phyloP scores from a whole-genome alignment of 345 rosid genomes.

The Corymbia maculata region DNA sequence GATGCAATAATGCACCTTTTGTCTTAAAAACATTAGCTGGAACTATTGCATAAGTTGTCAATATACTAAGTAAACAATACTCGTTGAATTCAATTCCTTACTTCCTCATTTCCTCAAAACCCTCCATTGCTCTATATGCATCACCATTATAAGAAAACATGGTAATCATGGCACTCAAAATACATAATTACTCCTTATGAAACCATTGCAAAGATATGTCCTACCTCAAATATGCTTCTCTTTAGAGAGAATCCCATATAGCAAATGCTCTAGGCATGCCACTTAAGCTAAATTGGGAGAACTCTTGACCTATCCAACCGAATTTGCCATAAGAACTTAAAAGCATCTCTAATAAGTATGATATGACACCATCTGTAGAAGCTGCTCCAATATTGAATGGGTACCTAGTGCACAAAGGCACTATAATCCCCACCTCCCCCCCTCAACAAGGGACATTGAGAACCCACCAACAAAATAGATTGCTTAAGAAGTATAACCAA shows the following conservation, averaged over 20 bases:
- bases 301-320: slow-evolving; percentile 42
- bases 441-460: too few relatives aligned
- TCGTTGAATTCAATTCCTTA: slow-evolving; percentile 57
- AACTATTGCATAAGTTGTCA: slow-evolving; percentile 58
- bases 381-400: too few relatives aligned
- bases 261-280: slow-evolving; percentile 62
- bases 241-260: slow-evolving; percentile 20
- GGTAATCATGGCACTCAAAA: slow-evolving; percentile 88
- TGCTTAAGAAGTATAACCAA: too few relatives aligned
- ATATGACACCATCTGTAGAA: too few relatives aligned
- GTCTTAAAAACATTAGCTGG: slow-evolving; percentile 36
- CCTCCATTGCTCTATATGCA: slow-evolving; percentile 44
- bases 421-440: too few relatives aligned
- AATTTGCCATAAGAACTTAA: slow-evolving; percentile 56
- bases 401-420: too few relatives aligned
- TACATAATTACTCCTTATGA: slow-evolving; percentile 35
- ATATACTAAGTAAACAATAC: slow-evolving; percentile 64
- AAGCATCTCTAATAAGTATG: neutral
- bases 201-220: slow-evolving; percentile 35
- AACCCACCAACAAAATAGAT: too few relatives aligned
- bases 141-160: slow-evolving; percentile 57
- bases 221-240: slow-evolving; percentile 65
- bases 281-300: slow-evolving; percentile 57
- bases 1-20: slow-evolving; percentile 60
- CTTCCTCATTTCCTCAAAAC: slow-evolving; percentile 45